Evolutionary conservation across 768 basidiomycete genomes (phyloP).

Genomic region (Coprinopsis strossmayeri): DNA sequence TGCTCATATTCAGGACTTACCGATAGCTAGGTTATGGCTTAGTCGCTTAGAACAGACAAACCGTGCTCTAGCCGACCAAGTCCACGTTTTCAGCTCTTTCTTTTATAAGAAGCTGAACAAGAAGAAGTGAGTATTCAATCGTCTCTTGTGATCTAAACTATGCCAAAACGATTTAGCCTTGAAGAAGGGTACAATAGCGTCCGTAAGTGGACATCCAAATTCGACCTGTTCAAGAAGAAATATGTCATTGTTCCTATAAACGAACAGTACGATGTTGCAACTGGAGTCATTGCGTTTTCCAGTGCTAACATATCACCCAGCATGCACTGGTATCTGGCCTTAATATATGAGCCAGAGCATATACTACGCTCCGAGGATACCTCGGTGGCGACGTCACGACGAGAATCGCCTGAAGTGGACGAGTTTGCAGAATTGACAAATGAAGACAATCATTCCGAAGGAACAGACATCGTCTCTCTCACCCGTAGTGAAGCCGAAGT

Average conservation of each 20-base stretch:
- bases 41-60: conserved; percentile 45
- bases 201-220: conserved; percentile 88
- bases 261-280: conserved; percentile 63
- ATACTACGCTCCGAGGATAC: conserved; percentile 26
- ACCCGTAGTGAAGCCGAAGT: conserved; percentile 28
- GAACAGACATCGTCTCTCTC: too few relatives aligned
- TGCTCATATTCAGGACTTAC: background rate
- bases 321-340: conserved; percentile 94
- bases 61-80: conserved; percentile 59
- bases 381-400: background rate
- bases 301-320: conserved; percentile 31
- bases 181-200: conserved; percentile 78
- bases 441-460: too few relatives aligned
- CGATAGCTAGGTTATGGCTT: conserved; percentile 56
- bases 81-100: conserved; percentile 95
- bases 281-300: background rate
- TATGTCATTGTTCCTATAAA: conserved; percentile 96
- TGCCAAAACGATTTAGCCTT: conserved; percentile 23
- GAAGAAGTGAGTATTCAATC: conserved; percentile 40
- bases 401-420: too few relatives aligned
- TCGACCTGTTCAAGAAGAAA: conserved; percentile 86
- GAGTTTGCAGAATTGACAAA: too few relatives aligned
- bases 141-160: background rate
- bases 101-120: conserved; percentile 92
- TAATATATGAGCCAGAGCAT: conserved; percentile 81